Base-by-base conservation (phyloP, 768 basidiomycete species). In the Leccinum subgranulosum region DNA sequence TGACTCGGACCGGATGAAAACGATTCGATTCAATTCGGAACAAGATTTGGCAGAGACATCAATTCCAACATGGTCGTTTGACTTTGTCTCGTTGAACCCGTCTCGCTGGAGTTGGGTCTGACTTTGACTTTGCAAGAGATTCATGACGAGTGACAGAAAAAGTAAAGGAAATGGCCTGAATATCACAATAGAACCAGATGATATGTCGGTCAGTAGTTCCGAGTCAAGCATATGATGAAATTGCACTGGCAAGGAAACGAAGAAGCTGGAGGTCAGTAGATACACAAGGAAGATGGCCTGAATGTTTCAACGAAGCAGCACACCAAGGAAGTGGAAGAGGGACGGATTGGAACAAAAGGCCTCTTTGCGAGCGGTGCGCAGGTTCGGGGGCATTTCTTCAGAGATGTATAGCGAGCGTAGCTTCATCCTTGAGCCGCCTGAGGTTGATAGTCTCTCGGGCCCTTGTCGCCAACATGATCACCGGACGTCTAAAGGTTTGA, bases 371-470 rank as follows among this genome's bases (percentile, higher is more conserved):
- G 46, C 8, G 11, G 23, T 33, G 19, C 25, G 36, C 10, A 49
- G 49, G 19, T 4, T 15, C 27, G 9, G 23, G 23, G 41, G 21
- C 14, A 3, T 48, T 36, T 39, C 46, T 51, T 51, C 33, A 36
- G 45, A 56, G 31, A 3, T 49, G 41, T 57, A 60, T 64, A 60
- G 41, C 2, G 23, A 27, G 33, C 2, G 48, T 54, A 49, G 58
- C 50, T 54, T 59, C 55, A 68, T 53, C 49, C 29, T 61, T 59
- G 57, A 51, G 34, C 64, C 58, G 46, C 39, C 51, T 8, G 34
- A 15, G 43, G 34, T 47, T 15, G 21, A 23, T 0, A 27, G 17
- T 31, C 19, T 3, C 6, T 46, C 55, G 49, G 50, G 10, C 12
- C 45, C 9, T 27, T 25, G 14, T 39, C 27, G 21, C 53, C 63